Base-by-base conservation (phyloP, 2,329 filamentous ascomycete genomes). In the Colletotrichum tofieldiae region DNA sequence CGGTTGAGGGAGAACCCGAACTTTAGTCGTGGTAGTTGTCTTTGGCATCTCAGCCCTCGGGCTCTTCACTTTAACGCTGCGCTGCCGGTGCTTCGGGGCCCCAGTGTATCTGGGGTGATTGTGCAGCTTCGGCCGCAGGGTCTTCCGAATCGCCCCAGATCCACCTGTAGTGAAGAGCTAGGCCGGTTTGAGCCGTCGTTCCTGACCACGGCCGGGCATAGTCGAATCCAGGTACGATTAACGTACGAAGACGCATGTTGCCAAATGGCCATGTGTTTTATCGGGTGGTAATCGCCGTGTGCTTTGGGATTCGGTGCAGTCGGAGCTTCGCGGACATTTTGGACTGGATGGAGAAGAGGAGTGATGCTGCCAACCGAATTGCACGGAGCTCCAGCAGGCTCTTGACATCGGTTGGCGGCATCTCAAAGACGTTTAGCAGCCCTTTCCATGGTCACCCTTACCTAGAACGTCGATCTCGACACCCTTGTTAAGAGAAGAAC, bases 51-150 rank as follows among this genome's bases (percentile, higher is more conserved):
- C 18, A 9, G 26, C 23, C n/a, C 23, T 26, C 23, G 14, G 1
- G 23, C 23, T 26, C 47, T 51, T 26, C 47, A 7, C 11, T 5
- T 26, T 20, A 49, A 32, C 20, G 32, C 43, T 7, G 29, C 43
- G 43, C 23, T 29, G 47, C 35, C 23, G 6, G 23, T 39, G n/a
- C 20, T 41, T 52, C 11, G 47, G 45, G 60, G 32, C n/a, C 35
- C 43, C 12, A 23, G 18, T 35, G 14, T 55, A n/a, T 51, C 52
- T 61, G 64, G 45, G 29, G 64, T 71, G 49, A 67, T 54, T 67
- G 29, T 62, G 32, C 32, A 45, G 45, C 47, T 35, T 67, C 56
- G 68, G 56, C 26, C 60, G 47, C 41, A 35, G 55, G 26, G 64
- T 32, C 49, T 62, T 55, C 68, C 26, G 41, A 55, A 52, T 47